Percentiles rank a stretch among this genome's conserved stretches.
Evolutionary conservation across 805 yeast species (phyloP).

Genomic region (Yarrowia deformans): DNA sequence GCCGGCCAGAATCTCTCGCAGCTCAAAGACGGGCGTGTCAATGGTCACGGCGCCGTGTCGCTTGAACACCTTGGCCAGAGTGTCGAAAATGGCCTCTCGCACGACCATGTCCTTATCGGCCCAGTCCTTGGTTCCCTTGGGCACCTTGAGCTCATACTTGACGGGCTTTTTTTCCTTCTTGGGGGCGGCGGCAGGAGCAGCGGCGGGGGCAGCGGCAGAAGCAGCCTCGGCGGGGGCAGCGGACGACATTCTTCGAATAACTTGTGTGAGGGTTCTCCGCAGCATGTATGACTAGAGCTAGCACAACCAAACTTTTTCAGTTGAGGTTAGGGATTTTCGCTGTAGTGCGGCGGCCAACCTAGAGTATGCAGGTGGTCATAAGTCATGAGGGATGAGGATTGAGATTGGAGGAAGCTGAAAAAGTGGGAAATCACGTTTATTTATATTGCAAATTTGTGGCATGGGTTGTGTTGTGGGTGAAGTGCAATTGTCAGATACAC

Average conservation of each 20-base stretch:
- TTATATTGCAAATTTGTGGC: background rate
- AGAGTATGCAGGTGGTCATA: background rate
- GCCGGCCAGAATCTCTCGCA: conserved; percentile 93
- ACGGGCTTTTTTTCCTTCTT: conserved; percentile 39
- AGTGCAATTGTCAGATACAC: too few species aligned
- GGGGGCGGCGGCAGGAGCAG: conserved; percentile 33
- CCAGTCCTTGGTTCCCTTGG: conserved; percentile 98
- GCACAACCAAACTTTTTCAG: conserved; percentile 34
- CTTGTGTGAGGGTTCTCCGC: conserved; percentile 30
- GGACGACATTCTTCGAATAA: conserved; percentile 34
- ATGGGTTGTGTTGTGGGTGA: too few species aligned
- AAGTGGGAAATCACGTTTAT: too few species aligned
- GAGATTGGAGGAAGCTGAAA: background rate
- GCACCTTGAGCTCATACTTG: conserved; percentile 85
- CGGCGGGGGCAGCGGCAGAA: conserved; percentile 2
- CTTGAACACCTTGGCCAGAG: conserved; percentile 78
- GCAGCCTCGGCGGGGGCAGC: conserved; percentile 30
- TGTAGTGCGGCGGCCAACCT: conserved; percentile 14
- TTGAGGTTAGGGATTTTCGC: conserved; percentile 34
- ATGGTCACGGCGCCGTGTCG: conserved; percentile 98
- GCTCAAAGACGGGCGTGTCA: conserved; percentile 97
- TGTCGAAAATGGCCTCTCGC: conserved; percentile 82
- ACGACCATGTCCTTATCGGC: conserved; percentile 97
- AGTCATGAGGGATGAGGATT: background rate
- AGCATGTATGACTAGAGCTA: conserved; percentile 27